Percentiles rank a stretch among this genome's conserved stretches.
Evolutionary conservation across 768 basidiomycete genomes (phyloP).

Genomic region (Podaxis mareebaensis): DNA sequence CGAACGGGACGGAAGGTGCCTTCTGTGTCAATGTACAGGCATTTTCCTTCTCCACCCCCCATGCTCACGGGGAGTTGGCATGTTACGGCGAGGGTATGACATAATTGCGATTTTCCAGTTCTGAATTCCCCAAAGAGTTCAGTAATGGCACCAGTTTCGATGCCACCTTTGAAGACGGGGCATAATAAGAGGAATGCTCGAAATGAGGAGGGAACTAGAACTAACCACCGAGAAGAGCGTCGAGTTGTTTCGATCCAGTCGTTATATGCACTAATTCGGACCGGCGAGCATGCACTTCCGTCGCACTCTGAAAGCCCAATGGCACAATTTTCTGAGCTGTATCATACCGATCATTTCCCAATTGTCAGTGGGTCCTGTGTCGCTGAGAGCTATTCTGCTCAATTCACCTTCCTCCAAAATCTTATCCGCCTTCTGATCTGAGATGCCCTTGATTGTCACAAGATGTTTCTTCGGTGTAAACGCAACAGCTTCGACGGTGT

Average conservation of each 20-base stretch:
- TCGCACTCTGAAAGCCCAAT: slow-evolving; percentile 96
- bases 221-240: slow-evolving; percentile 90
- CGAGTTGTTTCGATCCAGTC: slow-evolving; percentile 94
- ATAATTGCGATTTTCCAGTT: slow-evolving; percentile 97
- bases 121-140: slow-evolving; percentile 98
- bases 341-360: not conserved
- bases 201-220: slow-evolving; percentile 11
- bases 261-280: slow-evolving; percentile 96
- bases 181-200: slow-evolving; percentile 13
- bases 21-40: slow-evolving; percentile 98
- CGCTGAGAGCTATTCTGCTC: slow-evolving; percentile 11
- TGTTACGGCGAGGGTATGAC: slow-evolving; percentile 96
- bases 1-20: slow-evolving; percentile 98
- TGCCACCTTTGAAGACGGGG: slow-evolving; percentile 62
- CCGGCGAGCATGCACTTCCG: slow-evolving; percentile 92
- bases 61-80: slow-evolving; percentile 96
- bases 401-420: slow-evolving; percentile 84
- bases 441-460: slow-evolving; percentile 92
- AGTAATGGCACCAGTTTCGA: slow-evolving; percentile 98
- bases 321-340: slow-evolving; percentile 94
- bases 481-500: slow-evolving; percentile 94
- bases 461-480: slow-evolving; percentile 95
- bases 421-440: slow-evolving; percentile 96
- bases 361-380: not conserved
- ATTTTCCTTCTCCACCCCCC: slow-evolving; percentile 99